These are phyloP conservation scores for Clonostachys rosea DNA, from an alignment of 2,329 filamentous ascomycete species.

Conservation along the genomic window DNA sequence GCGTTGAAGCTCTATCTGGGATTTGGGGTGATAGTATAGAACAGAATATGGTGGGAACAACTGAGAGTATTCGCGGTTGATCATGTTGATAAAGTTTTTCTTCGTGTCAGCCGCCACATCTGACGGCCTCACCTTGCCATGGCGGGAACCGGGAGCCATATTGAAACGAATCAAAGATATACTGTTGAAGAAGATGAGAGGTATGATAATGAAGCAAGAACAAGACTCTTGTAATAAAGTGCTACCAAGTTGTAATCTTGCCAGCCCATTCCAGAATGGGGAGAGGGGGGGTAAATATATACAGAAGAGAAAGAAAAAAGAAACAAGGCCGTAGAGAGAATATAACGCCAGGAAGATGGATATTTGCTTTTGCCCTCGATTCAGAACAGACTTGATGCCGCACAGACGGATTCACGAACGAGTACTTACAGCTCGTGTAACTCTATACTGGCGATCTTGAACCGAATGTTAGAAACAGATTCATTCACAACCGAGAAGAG, in stretches of 20 bases:
- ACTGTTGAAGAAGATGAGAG: background rate
- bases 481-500: conserved; percentile 20
- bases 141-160: conserved; percentile 24
- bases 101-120: conserved; percentile 74
- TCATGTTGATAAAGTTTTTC: conserved; percentile 61
- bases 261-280: background rate
- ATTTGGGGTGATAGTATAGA: conserved; percentile 46
- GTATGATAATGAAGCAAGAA: background rate
- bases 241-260: background rate
- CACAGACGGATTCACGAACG: too few relatives aligned
- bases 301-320: too few relatives aligned
- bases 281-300: too few relatives aligned
- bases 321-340: too few relatives aligned
- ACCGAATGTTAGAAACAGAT: conserved; percentile 26
- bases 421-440: conserved; percentile 13
- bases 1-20: conserved; percentile 35
- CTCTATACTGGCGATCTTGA: conserved; percentile 22
- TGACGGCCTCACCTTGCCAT: conserved; percentile 30
- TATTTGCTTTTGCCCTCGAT: too few relatives aligned
- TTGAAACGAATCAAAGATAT: background rate
- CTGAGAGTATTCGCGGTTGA: conserved; percentile 50
- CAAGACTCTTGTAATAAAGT: background rate
- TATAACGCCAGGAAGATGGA: too few relatives aligned
- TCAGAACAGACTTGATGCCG: too few relatives aligned
- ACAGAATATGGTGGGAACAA: conserved; percentile 55